These are phyloP conservation scores for Backusella liffmaniae DNA, from an alignment of 192 early-diverging fungal genomes.

Conservation along the genomic window DNA sequence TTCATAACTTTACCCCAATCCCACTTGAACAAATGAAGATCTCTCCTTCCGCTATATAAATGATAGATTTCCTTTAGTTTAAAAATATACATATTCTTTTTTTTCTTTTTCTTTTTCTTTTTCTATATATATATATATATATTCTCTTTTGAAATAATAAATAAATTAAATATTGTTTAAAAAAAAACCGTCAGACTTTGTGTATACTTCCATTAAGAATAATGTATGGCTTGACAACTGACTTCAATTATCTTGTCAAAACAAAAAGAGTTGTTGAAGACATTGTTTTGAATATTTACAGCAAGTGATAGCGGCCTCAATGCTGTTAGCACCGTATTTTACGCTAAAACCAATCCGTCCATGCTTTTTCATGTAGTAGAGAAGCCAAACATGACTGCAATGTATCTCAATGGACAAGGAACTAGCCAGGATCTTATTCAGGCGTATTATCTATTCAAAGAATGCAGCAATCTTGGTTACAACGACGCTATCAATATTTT, in stretches of 20 bases:
- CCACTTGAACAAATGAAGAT: slow-evolving; percentile 43
- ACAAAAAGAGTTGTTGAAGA: too few species aligned
- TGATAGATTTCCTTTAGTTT: background rate
- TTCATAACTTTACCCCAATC: slow-evolving; percentile 73
- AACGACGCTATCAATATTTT: background rate
- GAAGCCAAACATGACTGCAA: background rate
- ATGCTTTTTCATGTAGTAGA: too few species aligned
- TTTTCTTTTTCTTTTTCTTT: background rate
- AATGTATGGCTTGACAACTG: too few species aligned
- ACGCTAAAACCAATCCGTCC: too few species aligned
- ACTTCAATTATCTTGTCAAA: too few species aligned
- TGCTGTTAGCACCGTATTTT: too few species aligned
- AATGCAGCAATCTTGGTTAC: background rate
- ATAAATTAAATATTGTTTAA: background rate
- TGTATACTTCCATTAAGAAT: too few species aligned
- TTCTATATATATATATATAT: background rate
- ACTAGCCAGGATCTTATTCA: slow-evolving; percentile 6
- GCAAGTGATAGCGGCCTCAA: too few species aligned
- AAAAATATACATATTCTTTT: background rate
- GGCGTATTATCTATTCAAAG: background rate
- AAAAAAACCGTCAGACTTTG: background rate
- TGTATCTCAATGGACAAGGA: slow-evolving; percentile 4
- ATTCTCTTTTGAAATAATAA: background rate
- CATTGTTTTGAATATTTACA: too few species aligned
- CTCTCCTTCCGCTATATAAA: slow-evolving; percentile 19